Conservation (phyloP, 2,329 filamentous ascomycete species). For the Sporothrix dimorphospora region DNA sequence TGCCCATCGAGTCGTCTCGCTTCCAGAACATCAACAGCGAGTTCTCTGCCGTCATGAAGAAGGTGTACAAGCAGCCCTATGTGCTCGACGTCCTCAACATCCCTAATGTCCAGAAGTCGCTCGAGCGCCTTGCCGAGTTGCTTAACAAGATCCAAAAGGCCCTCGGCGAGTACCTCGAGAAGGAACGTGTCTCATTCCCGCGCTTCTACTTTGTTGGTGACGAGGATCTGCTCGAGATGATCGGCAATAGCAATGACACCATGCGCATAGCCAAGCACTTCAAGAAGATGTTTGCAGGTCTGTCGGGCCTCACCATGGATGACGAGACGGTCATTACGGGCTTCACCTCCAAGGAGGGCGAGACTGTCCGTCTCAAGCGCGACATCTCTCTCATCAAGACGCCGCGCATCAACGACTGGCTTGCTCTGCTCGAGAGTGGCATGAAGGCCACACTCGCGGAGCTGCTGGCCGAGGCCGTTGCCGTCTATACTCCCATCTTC, state of each 20-base stretch:
- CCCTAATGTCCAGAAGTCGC: conserved; percentile 89
- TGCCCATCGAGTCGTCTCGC: conserved; percentile 92
- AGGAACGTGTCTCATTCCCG: conserved; percentile 95
- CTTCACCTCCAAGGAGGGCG: conserved; percentile 93
- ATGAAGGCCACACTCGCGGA: conserved; percentile 96
- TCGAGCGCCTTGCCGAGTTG: conserved; percentile 94
- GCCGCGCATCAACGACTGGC: conserved; percentile 97
- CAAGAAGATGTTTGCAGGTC: conserved; percentile 99
- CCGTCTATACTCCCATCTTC: conserved; percentile 80
- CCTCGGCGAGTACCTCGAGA: conserved; percentile 95
- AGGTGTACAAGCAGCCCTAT: conserved; percentile 94
- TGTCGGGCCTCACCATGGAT: conserved; percentile 88
- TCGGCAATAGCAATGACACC: conserved; percentile 98
- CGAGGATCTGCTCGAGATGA: conserved; percentile 97
- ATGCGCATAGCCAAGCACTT: conserved; percentile 96
- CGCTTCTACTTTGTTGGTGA: conserved; percentile 99
- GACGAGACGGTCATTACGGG: conserved; percentile 88
- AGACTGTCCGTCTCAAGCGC: conserved; percentile 83
- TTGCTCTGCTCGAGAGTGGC: conserved; percentile 85
- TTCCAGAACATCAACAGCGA: conserved; percentile 99
- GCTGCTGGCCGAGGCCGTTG: conserved; percentile 81
- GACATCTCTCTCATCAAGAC: conserved; percentile 92
- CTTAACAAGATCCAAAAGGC: conserved; percentile 99
- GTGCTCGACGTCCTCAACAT: conserved; percentile 96
- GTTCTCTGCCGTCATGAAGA: conserved; percentile 99